Evolutionary conservation across 305 asterid species (phyloP).

Genomic region (Stenogyne calaminthoides): DNA sequence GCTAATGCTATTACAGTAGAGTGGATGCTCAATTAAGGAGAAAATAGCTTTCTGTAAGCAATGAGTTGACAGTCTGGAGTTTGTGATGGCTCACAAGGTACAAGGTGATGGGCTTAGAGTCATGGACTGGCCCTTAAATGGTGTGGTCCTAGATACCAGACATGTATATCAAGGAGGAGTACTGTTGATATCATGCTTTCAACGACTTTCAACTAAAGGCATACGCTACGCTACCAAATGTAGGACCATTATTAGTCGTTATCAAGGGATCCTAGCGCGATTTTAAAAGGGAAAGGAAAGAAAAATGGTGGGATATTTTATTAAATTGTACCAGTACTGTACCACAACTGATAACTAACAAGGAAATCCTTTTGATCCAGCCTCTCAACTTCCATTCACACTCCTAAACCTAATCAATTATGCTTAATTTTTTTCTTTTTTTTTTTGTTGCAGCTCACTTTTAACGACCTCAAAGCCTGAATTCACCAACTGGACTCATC

Average conservation of each 20-base stretch:
- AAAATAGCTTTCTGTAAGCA: background rate
- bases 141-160: background rate
- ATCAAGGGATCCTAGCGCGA: background rate
- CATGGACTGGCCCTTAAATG: background rate
- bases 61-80: background rate
- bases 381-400: background rate
- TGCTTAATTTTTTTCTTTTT: background rate
- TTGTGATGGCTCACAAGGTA: background rate
- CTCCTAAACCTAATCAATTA: background rate
- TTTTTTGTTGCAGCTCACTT: background rate
- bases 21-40: too few species aligned
- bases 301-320: background rate
- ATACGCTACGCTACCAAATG: background rate
- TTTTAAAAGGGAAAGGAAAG: background rate
- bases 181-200: too few species aligned
- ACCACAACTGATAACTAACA: background rate
- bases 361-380: too few species aligned
- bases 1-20: too few species aligned
- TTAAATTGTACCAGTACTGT: background rate
- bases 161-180: background rate
- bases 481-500: background rate
- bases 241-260: background rate
- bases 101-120: background rate
- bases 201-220: background rate
- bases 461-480: background rate